phyloP scores from a whole-genome alignment of 139 green algal species.

The Chlamydomonas incerta region DNA sequence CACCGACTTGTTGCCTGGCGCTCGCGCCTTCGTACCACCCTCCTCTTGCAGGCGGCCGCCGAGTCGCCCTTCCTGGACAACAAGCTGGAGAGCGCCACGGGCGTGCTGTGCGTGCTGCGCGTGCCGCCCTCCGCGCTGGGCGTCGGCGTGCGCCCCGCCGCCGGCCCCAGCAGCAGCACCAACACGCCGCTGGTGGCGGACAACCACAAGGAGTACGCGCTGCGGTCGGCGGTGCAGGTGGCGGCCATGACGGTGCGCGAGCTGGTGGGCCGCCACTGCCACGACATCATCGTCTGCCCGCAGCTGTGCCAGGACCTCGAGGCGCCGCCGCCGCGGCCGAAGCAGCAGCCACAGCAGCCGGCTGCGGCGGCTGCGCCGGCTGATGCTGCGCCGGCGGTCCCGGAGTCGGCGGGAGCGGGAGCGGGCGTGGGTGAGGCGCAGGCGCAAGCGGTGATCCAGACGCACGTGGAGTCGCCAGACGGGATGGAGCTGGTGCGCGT shows the following conservation, averaged over 20 bases:
- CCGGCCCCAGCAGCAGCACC: background rate
- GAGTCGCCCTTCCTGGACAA: constrained; percentile 86
- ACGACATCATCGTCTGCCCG: constrained; percentile 82
- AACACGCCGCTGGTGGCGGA: constrained; percentile 21
- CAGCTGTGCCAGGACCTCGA: constrained; percentile 48
- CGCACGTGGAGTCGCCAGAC: background rate
- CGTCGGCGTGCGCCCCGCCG: background rate
- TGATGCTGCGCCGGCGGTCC: no score
- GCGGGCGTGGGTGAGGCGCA: background rate
- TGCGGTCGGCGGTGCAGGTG: constrained; percentile 61
- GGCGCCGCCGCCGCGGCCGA: no score
- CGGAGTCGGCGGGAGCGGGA: background rate
- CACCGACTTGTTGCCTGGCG: no score
- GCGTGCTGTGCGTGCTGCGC: constrained; percentile 80
- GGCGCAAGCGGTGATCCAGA: no score
- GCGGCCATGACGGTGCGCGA: constrained; percentile 66
- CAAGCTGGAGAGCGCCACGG: constrained; percentile 56
- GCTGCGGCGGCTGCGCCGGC: background rate
- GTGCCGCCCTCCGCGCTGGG: constrained; percentile 64
- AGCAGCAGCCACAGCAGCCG: background rate
- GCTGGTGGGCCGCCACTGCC: constrained; percentile 67
- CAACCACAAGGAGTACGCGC: constrained; percentile 52
- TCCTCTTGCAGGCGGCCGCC: constrained; percentile 61
- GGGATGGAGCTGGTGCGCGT: constrained; percentile 31
- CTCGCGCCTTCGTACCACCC: no score